Percentiles rank a stretch among this genome's conserved stretches.
phyloP scores from a whole-genome alignment of 2,329 filamentous ascomycete species.

The Neonectria coccinea region DNA sequence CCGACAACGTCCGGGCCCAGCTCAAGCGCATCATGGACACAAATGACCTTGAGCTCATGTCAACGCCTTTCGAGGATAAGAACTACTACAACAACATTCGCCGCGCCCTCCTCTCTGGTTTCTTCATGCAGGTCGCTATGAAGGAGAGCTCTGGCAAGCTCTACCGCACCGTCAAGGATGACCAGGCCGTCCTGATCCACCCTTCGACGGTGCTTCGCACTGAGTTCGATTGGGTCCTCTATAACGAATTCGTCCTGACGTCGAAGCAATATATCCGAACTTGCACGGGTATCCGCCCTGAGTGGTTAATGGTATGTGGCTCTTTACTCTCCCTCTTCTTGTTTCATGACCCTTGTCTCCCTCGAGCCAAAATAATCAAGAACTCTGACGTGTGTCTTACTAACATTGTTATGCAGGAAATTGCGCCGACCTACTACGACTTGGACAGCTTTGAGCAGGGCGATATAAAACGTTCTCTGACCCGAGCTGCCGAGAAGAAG shows the following conservation, averaged over 20 bases:
- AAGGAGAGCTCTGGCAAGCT: constrained; percentile 88
- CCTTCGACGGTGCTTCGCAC: constrained; percentile 90
- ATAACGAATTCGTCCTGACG: constrained; percentile 98
- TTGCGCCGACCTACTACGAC: constrained; percentile 94
- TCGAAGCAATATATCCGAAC: constrained; percentile 98
- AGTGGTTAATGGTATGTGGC: constrained; percentile 86
- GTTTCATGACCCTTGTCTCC: constrained; percentile 6
- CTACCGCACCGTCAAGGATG: constrained; percentile 96
- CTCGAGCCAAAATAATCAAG: background rate
- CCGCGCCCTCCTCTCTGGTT: constrained; percentile 89
- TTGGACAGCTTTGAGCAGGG: constrained; percentile 84
- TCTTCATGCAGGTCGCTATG: constrained; percentile 99
- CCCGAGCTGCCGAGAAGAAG: constrained; percentile 69
- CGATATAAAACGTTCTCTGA: constrained; percentile 80
- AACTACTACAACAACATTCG: constrained; percentile 99
- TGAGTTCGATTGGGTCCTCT: constrained; percentile 96
- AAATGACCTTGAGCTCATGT: constrained; percentile 84
- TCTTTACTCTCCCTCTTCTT: background rate
- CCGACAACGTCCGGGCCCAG: constrained; percentile 93
- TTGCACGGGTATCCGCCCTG: constrained; percentile 89
- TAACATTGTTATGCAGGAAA: constrained; percentile 71
- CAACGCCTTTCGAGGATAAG: constrained; percentile 92
- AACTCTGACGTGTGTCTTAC: constrained; percentile 18
- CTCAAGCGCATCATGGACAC: constrained; percentile 98
- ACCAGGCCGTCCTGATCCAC: constrained; percentile 92